Conservation (phyloP, 495 filamentous ascomycete species). For the Peziza echinospora region DNA sequence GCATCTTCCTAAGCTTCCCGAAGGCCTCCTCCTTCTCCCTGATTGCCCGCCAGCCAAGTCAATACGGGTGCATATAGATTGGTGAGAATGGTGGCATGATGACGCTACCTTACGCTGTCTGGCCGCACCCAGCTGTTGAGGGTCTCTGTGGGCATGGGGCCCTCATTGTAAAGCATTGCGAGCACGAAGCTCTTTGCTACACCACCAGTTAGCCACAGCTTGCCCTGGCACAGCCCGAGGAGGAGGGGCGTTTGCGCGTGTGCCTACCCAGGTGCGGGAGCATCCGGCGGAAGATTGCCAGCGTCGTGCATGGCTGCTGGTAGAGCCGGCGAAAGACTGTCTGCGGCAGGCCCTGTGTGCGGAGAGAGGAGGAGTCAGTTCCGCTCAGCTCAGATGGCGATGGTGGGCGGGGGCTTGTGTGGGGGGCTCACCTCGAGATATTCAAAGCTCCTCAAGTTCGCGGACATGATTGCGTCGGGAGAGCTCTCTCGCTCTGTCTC, state of each 20-base stretch:
- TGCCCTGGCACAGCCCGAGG: too few species aligned
- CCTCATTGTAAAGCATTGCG: slow-evolving; percentile 69
- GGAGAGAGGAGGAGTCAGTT: background rate
- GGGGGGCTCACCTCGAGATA: background rate
- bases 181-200: slow-evolving; percentile 88
- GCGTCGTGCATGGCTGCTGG: slow-evolving; percentile 81
- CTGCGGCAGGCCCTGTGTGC: slow-evolving; percentile 49
- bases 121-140: slow-evolving; percentile 67
- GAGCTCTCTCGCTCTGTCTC: too few species aligned
- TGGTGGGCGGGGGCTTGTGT: background rate
- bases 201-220: too few species aligned
- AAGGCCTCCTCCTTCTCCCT: slow-evolving; percentile 68
- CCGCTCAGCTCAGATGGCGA: background rate
- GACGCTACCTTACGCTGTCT: slow-evolving; percentile 39
- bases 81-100: too few species aligned
- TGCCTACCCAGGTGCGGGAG: slow-evolving; percentile 60
- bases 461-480: background rate
- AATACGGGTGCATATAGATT: too few species aligned
- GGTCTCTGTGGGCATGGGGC: slow-evolving; percentile 48
- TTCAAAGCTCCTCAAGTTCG: background rate
- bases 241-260: too few species aligned
- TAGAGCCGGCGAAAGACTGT: slow-evolving; percentile 78
- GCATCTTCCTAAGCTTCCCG: slow-evolving; percentile 54
- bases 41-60: background rate
- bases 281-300: slow-evolving; percentile 95